Base-by-base conservation (phyloP, 2,329 filamentous ascomycete species). In the Scedosporium minutisporum region DNA sequence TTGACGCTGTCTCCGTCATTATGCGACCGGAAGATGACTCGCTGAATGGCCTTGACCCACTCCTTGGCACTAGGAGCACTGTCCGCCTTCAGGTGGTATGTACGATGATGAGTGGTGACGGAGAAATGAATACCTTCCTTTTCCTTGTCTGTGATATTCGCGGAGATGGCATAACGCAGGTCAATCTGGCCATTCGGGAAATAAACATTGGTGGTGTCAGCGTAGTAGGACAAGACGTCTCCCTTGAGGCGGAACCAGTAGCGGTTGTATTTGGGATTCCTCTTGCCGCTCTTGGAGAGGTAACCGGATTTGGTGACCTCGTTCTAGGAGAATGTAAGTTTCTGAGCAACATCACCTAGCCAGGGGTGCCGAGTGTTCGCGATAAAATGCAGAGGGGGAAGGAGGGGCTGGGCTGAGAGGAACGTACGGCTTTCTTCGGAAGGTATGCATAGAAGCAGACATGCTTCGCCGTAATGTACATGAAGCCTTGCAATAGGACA, bases 1-100 rank as follows among this genome's bases (percentile, higher is more conserved):
- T 97, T 97, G 73, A 99, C 91, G 71, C 93, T 96, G 71, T 97
- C 93, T 9, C 95, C 93, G 66, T 97, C 93, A 70, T 97, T 97
- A 75, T 96, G 93, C 10, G 92, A 93, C 60, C 93, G 84, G 71
- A 97, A 97, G 63, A 97, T 97, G 68, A 96, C 93, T 64, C 95
- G 90, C 71, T 97, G 93, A 27, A 99, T 79, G 61, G 90, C 87
- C 74, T 95, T 95, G 57, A 97, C 93, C 95, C 95, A 99, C 78
- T 97, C 95, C 73, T 91, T 95, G 10, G 95, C 95, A 71, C 90
- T 96, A 3, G 87, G 82, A 1, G 85, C 81, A 71, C 91, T 97
- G 72, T 99, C 95, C 44, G 93, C 95, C 69, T 86, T 87, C 78
- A 97, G 96, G 69, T 91, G 83, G 74, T 95, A 96, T 1, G 86